Conservation (phyloP, 768 basidiomycete genomes). For the Leccinum ochraceum region DNA sequence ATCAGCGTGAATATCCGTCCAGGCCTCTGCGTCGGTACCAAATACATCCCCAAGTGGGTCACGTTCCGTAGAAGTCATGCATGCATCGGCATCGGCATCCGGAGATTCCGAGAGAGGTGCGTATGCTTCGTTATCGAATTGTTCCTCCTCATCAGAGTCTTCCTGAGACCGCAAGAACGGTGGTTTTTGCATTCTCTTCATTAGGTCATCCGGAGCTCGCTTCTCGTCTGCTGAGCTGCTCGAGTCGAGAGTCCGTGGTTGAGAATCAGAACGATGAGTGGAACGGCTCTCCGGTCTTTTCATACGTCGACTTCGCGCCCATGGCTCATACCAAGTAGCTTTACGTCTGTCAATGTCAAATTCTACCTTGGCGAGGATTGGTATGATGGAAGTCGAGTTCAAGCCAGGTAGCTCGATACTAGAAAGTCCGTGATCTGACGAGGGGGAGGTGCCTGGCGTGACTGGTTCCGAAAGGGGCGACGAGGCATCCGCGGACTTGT, state of each 20-base stretch:
- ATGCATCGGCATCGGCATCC: conserved; percentile 32
- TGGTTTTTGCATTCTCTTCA: conserved; percentile 47
- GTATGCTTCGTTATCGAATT: conserved; percentile 28
- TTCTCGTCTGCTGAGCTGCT: conserved; percentile 28
- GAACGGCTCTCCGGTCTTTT: conserved; percentile 53
- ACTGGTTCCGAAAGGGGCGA: conserved; percentile 45
- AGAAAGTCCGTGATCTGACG: conserved; percentile 39
- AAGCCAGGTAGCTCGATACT: conserved; percentile 69
- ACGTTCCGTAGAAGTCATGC: conserved; percentile 36
- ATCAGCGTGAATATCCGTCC: conserved; percentile 53
- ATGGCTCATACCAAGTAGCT: conserved; percentile 86
- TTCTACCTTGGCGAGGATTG: conserved; percentile 91
- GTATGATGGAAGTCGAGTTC: conserved; percentile 62
- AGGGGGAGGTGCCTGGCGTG: conserved; percentile 56
- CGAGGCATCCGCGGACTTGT: conserved; percentile 52
- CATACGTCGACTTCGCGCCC: conserved; percentile 64
- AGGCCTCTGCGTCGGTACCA: conserved; percentile 64
- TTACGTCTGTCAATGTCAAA: conserved; percentile 86
- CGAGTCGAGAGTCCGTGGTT: conserved; percentile 24
- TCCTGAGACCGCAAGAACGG: conserved; percentile 31
- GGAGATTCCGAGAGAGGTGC: conserved; percentile 30
- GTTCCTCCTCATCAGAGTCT: conserved; percentile 31
- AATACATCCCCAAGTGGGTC: conserved; percentile 66
- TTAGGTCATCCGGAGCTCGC: conserved; percentile 48
- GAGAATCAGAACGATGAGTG: conserved; percentile 28